Evolutionary conservation across 1,139 yeast genomes (phyloP).

Genomic region (Taiozyma sp.): DNA sequence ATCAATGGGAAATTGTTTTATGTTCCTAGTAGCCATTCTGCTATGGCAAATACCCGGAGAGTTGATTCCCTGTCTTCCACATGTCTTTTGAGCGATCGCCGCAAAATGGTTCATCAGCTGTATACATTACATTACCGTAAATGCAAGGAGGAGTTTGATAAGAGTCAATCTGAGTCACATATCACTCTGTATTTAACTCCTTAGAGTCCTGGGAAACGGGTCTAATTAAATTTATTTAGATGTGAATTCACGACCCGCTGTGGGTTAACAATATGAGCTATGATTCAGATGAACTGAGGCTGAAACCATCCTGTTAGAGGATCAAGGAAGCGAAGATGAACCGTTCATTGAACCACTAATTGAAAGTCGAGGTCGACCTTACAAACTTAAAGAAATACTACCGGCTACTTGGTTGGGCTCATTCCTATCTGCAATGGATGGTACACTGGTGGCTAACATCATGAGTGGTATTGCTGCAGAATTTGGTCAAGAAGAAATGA

Average conservation of each 20-base stretch:
- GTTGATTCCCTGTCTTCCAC: too few species aligned
- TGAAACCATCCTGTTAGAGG: not conserved
- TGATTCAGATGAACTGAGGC: not conserved
- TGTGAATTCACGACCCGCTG: too few species aligned
- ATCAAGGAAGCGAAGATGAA: not conserved
- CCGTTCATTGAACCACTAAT: not conserved
- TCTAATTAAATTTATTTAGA: too few species aligned
- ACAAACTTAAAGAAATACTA: not conserved
- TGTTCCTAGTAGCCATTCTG: too few species aligned
- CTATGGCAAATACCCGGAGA: too few species aligned
- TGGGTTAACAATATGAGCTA: not conserved
- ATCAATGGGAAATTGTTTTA: too few species aligned
- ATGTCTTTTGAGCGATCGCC: too few species aligned
- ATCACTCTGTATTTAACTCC: not conserved
- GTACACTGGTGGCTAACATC: conserved; percentile 64
- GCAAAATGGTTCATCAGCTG: too few species aligned
- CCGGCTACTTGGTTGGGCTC: conserved; percentile 40
- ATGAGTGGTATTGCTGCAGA: conserved; percentile 63
- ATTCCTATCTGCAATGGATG: conserved; percentile 56
- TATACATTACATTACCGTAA: too few species aligned
- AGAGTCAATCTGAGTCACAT: not conserved
- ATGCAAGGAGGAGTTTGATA: not conserved
- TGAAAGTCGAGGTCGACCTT: not conserved
- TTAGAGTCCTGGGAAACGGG: not conserved
- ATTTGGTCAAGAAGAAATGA: conserved; percentile 48